phyloP scores from a whole-genome alignment of 441 rosid genomes.

The Hura crepitans region DNA sequence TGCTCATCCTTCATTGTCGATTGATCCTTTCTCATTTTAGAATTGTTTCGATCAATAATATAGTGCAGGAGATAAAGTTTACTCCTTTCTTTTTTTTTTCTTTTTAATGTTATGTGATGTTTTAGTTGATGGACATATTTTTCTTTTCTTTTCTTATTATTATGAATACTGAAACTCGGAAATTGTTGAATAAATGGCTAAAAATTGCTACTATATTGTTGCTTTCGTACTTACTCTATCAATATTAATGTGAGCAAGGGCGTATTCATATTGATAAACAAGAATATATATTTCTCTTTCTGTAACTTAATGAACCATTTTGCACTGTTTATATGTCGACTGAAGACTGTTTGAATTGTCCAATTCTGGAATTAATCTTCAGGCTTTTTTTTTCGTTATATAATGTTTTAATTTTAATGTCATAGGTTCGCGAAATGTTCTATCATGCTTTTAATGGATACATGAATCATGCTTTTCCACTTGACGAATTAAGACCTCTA shows the following conservation, averaged over 20 bases:
- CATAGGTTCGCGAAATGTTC: conserved; percentile 93
- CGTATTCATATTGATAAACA: background rate
- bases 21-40: background rate
- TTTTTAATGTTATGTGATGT: background rate
- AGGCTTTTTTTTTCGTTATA: background rate
- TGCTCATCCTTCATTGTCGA: background rate
- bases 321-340: background rate
- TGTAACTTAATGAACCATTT: background rate
- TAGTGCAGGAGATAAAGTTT: background rate
- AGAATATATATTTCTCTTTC: no score
- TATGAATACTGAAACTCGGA: background rate
- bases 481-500: conserved; percentile 80
- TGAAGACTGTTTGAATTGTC: background rate
- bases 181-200: background rate
- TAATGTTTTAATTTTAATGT: conserved; percentile 13
- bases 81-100: no score
- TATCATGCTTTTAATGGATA: conserved; percentile 97
- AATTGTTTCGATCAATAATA: background rate
- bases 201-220: background rate
- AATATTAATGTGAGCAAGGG: background rate
- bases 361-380: background rate
- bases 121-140: background rate
- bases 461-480: conserved; percentile 94
- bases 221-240: background rate
- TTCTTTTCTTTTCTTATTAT: background rate